Evolutionary conservation across 768 basidiomycete genomes (phyloP), one percentile per base, ranked within the genome.

Genomic region (Butyriboletus loyo): DNA sequence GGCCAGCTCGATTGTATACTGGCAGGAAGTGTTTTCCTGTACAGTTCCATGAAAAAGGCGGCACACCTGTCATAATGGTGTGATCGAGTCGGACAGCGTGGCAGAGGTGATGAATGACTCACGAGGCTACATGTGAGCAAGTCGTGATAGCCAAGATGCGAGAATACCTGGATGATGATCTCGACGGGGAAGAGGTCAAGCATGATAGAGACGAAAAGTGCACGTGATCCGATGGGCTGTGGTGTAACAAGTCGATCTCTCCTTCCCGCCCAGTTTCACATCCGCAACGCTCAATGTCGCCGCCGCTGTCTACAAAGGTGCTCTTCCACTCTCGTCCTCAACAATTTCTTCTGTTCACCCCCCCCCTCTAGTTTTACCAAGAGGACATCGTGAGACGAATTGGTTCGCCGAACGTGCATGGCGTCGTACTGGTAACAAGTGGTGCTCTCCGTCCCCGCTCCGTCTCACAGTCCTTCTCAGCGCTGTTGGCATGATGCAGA

Each of bases 401-500:
- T 22, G 65, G 59, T 9, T 59, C 73, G 30, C 73, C 80, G 1
- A 64, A 68, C 46, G 65, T 73, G 25, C 72, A 77, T 59, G 89
- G 82, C 27, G 75, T 89, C 56, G 84, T 92, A 44, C 67, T 91
- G 71, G 90, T 89, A 66, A 54, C 75, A 60, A 44, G 21, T 50
- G 22, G 28, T 27, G 27, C 37, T 24, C 21, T 28, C 21, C 52
- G 22, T 57, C 52, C 13, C 45, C 28, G 47, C 30, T 34, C 44
- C 36, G 27, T 34, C 57, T 56, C 52, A 64, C 43, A 32, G 5
- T 7, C 46, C 38, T n/a, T 35, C 46, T 9, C 65, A 94, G 92
- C 82, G 89, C 71, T 90, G 86, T 62, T 94, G 92, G 92, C 86
- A 90, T 56, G 90, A 93, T 66, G 83, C 85, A 10, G 91, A 94